A percentile compares a stretch with the other conserved stretches of the same genome.
Conservation (phyloP, 768 basidiomycete species). For the Boletellus ananas region DNA sequence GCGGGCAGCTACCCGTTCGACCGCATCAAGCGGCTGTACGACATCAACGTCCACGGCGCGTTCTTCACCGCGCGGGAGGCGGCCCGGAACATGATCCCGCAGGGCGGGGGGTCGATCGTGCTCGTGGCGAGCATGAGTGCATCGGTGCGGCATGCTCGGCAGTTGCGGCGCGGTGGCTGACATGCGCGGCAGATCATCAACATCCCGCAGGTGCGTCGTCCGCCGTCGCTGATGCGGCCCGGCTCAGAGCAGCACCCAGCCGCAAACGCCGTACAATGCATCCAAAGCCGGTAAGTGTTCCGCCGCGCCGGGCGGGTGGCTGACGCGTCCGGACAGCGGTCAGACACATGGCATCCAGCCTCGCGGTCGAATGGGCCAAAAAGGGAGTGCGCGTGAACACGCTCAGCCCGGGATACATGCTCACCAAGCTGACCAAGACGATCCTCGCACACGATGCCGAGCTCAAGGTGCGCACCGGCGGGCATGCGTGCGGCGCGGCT, state of each 20-base stretch:
- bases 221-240: not conserved
- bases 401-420: conserved; percentile 90
- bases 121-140: conserved; percentile 92
- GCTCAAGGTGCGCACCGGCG: conserved; percentile 52
- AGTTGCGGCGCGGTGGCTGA: conserved; percentile 1
- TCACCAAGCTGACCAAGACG: conserved; percentile 83
- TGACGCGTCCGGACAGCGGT: conserved; percentile 52
- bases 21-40: conserved; percentile 77
- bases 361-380: conserved; percentile 96
- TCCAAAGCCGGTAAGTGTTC: conserved; percentile 74
- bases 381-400: conserved; percentile 84
- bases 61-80: conserved; percentile 97
- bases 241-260: conserved; percentile 35
- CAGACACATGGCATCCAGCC: conserved; percentile 87
- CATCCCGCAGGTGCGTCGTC: conserved; percentile 66
- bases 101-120: conserved; percentile 75
- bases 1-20: conserved; percentile 76
- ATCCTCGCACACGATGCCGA: conserved; percentile 73
- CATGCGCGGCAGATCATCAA: conserved; percentile 65
- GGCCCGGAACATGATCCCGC: conserved; percentile 85
- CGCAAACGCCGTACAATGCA: conserved; percentile 93
- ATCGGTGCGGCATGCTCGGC: conserved; percentile 48
- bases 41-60: conserved; percentile 91
- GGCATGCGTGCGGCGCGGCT: too few relatives aligned
- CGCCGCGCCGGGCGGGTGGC: too few relatives aligned